Evolutionary conservation across 2,329 filamentous ascomycete genomes (phyloP).

Genomic region (Xylaria sp.): DNA sequence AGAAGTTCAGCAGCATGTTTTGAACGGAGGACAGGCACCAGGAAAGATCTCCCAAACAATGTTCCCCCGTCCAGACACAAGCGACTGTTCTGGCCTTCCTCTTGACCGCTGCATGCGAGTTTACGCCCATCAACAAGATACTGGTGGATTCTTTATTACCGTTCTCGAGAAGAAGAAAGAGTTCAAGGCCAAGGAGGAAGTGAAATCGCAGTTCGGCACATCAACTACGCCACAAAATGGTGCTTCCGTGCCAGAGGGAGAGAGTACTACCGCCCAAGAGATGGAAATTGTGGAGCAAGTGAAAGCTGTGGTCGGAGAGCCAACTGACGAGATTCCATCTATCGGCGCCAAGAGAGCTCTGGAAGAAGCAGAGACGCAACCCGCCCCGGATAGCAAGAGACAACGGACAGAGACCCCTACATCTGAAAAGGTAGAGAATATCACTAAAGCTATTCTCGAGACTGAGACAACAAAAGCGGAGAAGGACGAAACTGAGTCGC

Average conservation of each 20-base stretch:
- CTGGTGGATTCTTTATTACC: conserved; percentile 96
- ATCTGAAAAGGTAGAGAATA: conserved; percentile 30
- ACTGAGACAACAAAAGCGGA: conserved; percentile 29
- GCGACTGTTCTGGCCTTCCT: conserved; percentile 68
- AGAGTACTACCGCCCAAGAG: conserved; percentile 32
- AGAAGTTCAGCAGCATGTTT: conserved; percentile 74
- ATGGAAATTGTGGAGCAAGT: conserved; percentile 46
- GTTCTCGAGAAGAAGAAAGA: conserved; percentile 91
- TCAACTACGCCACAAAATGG: conserved; percentile 24
- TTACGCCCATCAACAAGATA: conserved; percentile 95
- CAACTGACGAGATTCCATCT: conserved; percentile 42
- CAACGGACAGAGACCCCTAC: conserved; percentile 47
- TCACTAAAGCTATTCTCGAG: conserved; percentile 20
- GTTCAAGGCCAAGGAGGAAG: conserved; percentile 77
- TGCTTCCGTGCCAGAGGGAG: conserved; percentile 27
- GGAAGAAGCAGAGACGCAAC: conserved; percentile 44
- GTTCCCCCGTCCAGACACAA: conserved; percentile 70
- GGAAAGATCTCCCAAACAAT: conserved; percentile 77
- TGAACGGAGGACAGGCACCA: conserved; percentile 65
- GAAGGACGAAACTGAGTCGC: conserved; percentile 26
- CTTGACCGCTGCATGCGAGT: conserved; percentile 91
- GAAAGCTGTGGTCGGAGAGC: conserved; percentile 40
- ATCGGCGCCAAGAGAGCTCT: conserved; percentile 43
- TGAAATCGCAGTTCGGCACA: conserved; percentile 52
- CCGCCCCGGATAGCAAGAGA: conserved; percentile 53